Evolutionary conservation across 306 rosid species (phyloP).

Genomic region (Vachellia pachyceras): DNA sequence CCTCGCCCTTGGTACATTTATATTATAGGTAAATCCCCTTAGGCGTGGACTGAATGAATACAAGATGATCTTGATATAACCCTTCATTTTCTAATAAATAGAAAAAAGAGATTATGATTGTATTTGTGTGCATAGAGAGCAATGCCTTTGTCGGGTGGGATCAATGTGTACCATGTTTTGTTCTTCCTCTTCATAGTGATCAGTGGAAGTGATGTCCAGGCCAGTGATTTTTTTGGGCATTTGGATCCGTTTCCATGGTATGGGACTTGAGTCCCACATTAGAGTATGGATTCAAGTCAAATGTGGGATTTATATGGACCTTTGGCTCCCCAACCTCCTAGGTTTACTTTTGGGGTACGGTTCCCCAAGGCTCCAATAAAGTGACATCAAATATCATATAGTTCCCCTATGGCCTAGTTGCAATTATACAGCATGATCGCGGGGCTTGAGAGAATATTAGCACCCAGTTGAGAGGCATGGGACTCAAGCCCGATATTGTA

Average conservation of each 20-base stretch:
- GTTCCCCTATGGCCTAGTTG: not conserved
- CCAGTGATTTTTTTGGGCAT: constrained; percentile 5
- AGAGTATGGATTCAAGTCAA: not conserved
- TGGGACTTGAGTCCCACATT: not conserved
- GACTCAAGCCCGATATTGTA: not conserved
- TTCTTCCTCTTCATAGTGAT: not conserved
- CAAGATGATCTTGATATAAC: constrained; percentile 2
- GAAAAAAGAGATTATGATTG: not conserved
- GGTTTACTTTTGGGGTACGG: not conserved
- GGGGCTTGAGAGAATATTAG: not conserved
- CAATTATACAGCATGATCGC: not conserved
- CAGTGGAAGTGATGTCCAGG: not conserved
- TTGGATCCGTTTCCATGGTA: not conserved
- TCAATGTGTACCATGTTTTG: not conserved
- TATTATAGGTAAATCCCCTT: not conserved
- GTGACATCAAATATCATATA: not conserved
- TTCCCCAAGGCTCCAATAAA: not conserved
- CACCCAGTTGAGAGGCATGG: not conserved
- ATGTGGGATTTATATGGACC: not conserved
- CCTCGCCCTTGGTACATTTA: not conserved
- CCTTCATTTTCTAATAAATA: not conserved
- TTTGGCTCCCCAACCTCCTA: not conserved
- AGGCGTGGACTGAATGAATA: constrained; percentile 2
- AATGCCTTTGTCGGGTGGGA: not conserved
- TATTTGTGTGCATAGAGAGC: constrained; percentile 11